A percentile compares a stretch with the other conserved stretches of the same genome.
phyloP scores from a whole-genome alignment of 352 stramenopile genomes.

The Pythium utonaiense region DNA sequence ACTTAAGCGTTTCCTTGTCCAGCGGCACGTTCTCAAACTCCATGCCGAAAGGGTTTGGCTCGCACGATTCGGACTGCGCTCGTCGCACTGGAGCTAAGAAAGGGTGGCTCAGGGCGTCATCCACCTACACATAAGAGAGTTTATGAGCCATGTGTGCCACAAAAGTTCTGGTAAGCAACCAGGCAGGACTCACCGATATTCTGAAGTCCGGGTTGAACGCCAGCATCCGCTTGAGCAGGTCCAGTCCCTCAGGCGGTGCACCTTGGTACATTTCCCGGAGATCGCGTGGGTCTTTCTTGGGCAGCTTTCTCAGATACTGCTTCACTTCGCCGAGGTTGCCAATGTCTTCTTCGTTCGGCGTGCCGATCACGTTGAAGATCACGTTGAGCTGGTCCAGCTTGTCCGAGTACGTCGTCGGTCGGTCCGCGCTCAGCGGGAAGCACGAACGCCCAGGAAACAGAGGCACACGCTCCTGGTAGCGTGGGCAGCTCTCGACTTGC shows the following conservation, averaged over 20 bases:
- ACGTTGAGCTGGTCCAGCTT: conserved; percentile 93
- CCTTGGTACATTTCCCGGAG: conserved; percentile 84
- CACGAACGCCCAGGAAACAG: conserved; percentile 84
- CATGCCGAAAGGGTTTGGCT: conserved; percentile 82
- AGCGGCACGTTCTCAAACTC: conserved; percentile 86
- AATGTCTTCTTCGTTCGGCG: conserved; percentile 89
- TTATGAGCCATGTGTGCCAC: not conserved
- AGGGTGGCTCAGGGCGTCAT: conserved; percentile 77
- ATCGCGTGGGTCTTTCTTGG: conserved; percentile 75
- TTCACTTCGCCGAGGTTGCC: conserved; percentile 77
- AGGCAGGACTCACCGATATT: conserved; percentile 59
- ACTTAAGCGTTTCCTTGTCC: conserved; percentile 84
- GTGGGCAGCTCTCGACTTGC: conserved; percentile 83
- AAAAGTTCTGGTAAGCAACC: not conserved
- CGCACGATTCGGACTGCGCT: conserved; percentile 65
- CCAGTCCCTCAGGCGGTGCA: conserved; percentile 70
- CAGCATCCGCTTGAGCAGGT: conserved; percentile 86
- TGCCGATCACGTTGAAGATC: conserved; percentile 95
- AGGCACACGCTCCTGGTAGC: conserved; percentile 81
- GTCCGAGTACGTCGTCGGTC: conserved; percentile 82
- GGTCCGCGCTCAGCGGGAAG: conserved; percentile 80
- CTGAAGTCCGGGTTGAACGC: conserved; percentile 70
- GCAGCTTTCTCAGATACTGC: conserved; percentile 83
- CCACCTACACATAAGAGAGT: conserved; percentile 38
- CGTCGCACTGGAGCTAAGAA: conserved; percentile 81